Percentiles rank a stretch among this genome's conserved stretches.
phyloP scores from a whole-genome alignment of 2,329 filamentous ascomycete genomes.

The Monosporascus cannonballus region DNA sequence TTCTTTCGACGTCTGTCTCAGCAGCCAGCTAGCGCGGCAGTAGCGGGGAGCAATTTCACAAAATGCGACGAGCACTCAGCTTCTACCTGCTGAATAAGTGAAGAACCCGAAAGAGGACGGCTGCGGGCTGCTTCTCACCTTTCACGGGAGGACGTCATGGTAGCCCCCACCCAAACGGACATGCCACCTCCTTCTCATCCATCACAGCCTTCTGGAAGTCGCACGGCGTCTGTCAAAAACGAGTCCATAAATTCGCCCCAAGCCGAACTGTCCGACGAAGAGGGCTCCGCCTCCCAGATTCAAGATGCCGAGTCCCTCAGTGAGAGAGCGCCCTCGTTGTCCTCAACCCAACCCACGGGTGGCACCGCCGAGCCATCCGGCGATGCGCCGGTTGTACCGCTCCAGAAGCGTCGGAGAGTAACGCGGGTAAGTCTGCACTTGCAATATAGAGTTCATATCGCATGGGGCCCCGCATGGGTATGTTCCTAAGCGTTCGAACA shows the following conservation, averaged over 20 bases:
- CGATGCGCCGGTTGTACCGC: slow-evolving; percentile 44
- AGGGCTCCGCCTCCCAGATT: slow-evolving; percentile 22
- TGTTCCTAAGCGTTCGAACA: neutral
- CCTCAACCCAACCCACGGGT: neutral
- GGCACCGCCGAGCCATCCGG: slow-evolving; percentile 16
- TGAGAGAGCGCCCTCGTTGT: slow-evolving; percentile 32
- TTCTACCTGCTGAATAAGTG: slow-evolving; percentile 13
- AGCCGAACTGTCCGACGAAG: slow-evolving; percentile 34
- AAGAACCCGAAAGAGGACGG: slow-evolving; percentile 14
- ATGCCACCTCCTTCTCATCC: slow-evolving; percentile 24
- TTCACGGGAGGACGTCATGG: slow-evolving; percentile 8
- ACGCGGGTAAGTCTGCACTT: slow-evolving; percentile 57
- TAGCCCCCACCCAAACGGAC: slow-evolving; percentile 12
- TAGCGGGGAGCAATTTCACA: slow-evolving; percentile 6
- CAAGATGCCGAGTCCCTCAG: slow-evolving; percentile 27
- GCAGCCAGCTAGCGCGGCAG: slow-evolving; percentile 1
- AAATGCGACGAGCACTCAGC: slow-evolving; percentile 14
- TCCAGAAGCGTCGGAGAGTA: slow-evolving; percentile 72
- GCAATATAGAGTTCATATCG: neutral
- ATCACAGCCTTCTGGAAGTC: slow-evolving; percentile 20
- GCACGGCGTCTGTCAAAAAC: slow-evolving; percentile 16
- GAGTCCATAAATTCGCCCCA: slow-evolving; percentile 27
- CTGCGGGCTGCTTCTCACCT: slow-evolving; percentile 7
- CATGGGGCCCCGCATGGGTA: no score
- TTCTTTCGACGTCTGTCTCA: neutral